Conservation (phyloP, 768 basidiomycete genomes). For the Lactifluus hygrophoroides region DNA sequence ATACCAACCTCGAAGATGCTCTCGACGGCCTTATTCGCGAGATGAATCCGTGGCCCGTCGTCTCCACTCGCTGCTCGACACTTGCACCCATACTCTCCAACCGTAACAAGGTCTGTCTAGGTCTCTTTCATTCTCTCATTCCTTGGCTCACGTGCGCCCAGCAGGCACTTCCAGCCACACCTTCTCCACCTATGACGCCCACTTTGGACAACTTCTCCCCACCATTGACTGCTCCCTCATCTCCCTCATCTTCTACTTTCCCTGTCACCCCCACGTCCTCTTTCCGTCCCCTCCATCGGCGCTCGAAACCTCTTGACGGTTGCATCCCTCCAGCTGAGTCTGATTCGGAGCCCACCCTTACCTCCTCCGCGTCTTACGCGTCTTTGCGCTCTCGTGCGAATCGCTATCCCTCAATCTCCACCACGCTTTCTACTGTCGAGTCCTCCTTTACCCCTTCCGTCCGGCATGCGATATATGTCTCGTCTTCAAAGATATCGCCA, state of each 20-base stretch:
- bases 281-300: conserved; percentile 15
- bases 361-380: conserved; percentile 19
- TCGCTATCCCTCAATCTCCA: conserved; percentile 21
- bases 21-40: conserved; percentile 32
- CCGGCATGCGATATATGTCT: conserved; percentile 15
- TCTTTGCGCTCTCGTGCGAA: conserved; percentile 17
- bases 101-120: conserved; percentile 16
- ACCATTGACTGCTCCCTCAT: conserved; percentile 13
- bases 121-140: background rate
- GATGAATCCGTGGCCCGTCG: conserved; percentile 24
- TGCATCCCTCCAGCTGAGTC: background rate
- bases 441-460: conserved; percentile 3
- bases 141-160: background rate
- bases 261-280: conserved; percentile 15
- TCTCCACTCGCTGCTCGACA: background rate
- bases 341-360: conserved; percentile 15
- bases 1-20: conserved; percentile 29
- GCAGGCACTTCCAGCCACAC: conserved; percentile 13
- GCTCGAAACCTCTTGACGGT: conserved; percentile 14
- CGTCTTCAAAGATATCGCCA: conserved; percentile 1
- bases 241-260: conserved; percentile 16
- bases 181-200: conserved; percentile 9
- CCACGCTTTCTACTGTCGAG: conserved; percentile 17
- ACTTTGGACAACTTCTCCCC: conserved; percentile 12
- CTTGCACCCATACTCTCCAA: conserved; percentile 9